Conservation (phyloP, 192 early-diverging fungal species). For the Pilaira anomala region DNA sequence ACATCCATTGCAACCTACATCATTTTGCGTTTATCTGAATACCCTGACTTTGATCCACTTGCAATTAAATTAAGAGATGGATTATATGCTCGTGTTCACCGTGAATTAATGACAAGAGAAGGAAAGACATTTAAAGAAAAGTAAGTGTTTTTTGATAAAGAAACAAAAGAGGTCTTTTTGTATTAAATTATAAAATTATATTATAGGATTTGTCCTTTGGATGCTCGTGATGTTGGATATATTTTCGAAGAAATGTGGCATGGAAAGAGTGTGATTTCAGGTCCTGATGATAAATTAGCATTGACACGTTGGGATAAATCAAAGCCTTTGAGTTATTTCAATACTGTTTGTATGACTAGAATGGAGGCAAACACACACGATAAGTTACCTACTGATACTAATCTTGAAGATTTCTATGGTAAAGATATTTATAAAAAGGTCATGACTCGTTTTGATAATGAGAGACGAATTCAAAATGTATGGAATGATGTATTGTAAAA, state of each 20-base stretch:
- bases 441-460: background rate
- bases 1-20: slow-evolving; percentile 88
- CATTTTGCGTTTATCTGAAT: slow-evolving; percentile 57
- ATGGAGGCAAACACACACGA: slow-evolving; percentile 69
- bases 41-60: slow-evolving; percentile 60
- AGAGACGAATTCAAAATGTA: background rate
- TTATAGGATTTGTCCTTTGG: slow-evolving; percentile 49
- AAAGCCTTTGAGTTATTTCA: slow-evolving; percentile 64
- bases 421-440: slow-evolving; percentile 27
- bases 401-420: slow-evolving; percentile 51
- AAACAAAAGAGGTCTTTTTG: slow-evolving; percentile 12
- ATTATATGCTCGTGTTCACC: slow-evolving; percentile 69
- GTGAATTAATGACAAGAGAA: slow-evolving; percentile 67
- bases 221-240: slow-evolving; percentile 75
- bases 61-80: slow-evolving; percentile 72
- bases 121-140: slow-evolving; percentile 23
- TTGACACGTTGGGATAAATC: slow-evolving; percentile 75
- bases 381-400: slow-evolving; percentile 39
- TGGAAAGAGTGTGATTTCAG: slow-evolving; percentile 74
- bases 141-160: slow-evolving; percentile 39
- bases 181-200: slow-evolving; percentile 8
- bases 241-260: slow-evolving; percentile 90
- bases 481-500: slow-evolving; percentile 25
- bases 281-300: slow-evolving; percentile 66
- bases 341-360: slow-evolving; percentile 84